Base-by-base conservation (phyloP, 2,329 filamentous ascomycete genomes). In the Trichophyton schoenleinii region DNA sequence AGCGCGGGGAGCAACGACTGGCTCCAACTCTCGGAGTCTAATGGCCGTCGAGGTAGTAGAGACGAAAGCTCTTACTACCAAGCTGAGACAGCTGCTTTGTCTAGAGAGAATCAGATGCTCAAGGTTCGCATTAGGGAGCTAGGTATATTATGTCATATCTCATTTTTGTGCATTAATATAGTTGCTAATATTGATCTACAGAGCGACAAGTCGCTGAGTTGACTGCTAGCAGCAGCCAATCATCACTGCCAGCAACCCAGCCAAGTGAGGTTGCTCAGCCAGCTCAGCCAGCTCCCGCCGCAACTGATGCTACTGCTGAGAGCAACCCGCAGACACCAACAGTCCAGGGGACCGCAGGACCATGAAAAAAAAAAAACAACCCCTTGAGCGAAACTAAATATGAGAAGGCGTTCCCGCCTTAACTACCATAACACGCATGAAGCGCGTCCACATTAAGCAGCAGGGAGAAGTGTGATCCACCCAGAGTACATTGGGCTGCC, bases 61-160 rank as follows among this genome's bases (percentile, higher is more conserved):
- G 77, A 80, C 61, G 78, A 79, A 60, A 71, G 69, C 59, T 72
- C 76, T 15, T 79, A 72, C 64, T 78, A 77, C 63, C 77, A 79
- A 64, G 75, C 77, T 20, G 77, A 80, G 63, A 76, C 76, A 7
- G 71, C 74, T 31, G 78, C 72, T 65, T 66, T 80, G 34, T 72
- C 71, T 8, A 70, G 78, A 46, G 78, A 80, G 62, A 80, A 80
- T 60, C 75, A 77, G 63, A 77, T 80, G 70, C 68, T 80, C 42
- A 73, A 74, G 22, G 70, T 74, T 64, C 70, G 78, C 11, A 78
- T 80, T 58, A 72, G 76, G 41, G 78, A 80, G 62, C 66, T 80
- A 63, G 76, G 75, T 77, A 68, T 64, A 69, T 59, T n/a, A 48
- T 41, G 7, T 15, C 34, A 36, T 11, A 52, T 18, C 13, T 58